Percentiles rank a stretch among this genome's conserved stretches.
Conservation (phyloP, 2,329 filamentous ascomycete species). For the Beauveria pseudobassiana region DNA sequence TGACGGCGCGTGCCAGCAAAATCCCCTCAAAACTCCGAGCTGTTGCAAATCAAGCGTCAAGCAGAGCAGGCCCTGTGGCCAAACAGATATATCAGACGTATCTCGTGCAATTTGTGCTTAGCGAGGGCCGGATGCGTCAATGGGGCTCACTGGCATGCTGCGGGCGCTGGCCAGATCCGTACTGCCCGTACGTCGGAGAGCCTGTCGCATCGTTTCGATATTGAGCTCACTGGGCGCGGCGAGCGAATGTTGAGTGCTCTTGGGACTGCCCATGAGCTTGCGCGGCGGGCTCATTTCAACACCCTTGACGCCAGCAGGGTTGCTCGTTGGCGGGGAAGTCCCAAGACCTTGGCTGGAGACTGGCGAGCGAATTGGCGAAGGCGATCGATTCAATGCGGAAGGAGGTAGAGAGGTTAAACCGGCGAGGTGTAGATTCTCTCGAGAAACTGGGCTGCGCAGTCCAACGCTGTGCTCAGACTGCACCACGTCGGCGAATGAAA, state of each 20-base stretch:
- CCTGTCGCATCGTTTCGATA: slow-evolving; percentile 91
- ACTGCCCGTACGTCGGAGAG: slow-evolving; percentile 75
- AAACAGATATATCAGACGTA: neutral
- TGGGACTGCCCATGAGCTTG: slow-evolving; percentile 57
- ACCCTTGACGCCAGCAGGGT: slow-evolving; percentile 65
- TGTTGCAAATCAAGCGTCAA: neutral
- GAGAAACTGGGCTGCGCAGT: slow-evolving; percentile 41
- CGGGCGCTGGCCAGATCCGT: slow-evolving; percentile 59
- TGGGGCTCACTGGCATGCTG: slow-evolving; percentile 52
- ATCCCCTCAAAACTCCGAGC: neutral
- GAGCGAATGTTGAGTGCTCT: slow-evolving; percentile 45
- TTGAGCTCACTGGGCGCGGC: slow-evolving; percentile 57
- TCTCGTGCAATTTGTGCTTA: slow-evolving; percentile 12
- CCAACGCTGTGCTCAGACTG: slow-evolving; percentile 69
- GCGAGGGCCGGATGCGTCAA: slow-evolving; percentile 32
- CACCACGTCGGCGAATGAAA: slow-evolving; percentile 93
- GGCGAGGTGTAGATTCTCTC: slow-evolving; percentile 63
- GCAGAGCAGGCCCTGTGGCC: neutral
- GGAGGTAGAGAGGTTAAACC: slow-evolving; percentile 56
- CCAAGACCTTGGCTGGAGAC: slow-evolving; percentile 62
- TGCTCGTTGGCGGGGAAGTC: slow-evolving; percentile 69
- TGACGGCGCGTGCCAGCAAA: neutral
- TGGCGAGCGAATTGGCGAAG: slow-evolving; percentile 73
- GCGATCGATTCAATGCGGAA: slow-evolving; percentile 54
- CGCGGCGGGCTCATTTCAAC: slow-evolving; percentile 61